Percentiles rank a stretch among this genome's conserved stretches.
Conservation (phyloP, 768 basidiomycete genomes). For the Lentinula raphanica region DNA sequence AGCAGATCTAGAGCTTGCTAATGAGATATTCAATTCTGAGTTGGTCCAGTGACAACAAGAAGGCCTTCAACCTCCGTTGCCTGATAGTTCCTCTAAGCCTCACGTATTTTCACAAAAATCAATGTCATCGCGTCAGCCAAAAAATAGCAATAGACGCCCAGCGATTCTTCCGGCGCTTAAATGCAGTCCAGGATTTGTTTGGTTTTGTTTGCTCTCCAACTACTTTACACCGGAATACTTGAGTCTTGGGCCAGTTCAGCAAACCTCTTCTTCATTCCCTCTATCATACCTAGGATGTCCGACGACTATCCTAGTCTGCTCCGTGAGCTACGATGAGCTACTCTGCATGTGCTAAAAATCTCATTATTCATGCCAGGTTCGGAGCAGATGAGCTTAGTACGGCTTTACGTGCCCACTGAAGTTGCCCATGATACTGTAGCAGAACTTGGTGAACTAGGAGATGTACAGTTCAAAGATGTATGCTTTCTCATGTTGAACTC, state of each 20-base stretch:
- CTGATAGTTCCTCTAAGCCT: neutral
- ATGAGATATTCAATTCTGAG: neutral
- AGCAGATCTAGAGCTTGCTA: neutral
- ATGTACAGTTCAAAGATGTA: conserved; percentile 97
- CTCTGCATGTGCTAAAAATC: neutral
- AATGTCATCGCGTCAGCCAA: no score
- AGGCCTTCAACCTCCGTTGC: neutral
- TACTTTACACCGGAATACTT: neutral
- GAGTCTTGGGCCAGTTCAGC: neutral
- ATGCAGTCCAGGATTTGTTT: no score
- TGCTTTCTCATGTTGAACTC: conserved; percentile 19
- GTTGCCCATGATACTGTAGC: conserved; percentile 96
- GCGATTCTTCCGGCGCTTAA: no score
- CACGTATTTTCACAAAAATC: neutral
- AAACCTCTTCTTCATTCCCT: neutral
- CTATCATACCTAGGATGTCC: conserved; percentile 40
- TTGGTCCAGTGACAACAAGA: neutral
- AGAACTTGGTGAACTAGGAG: conserved; percentile 90
- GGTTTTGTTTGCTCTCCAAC: no score
- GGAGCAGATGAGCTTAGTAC: conserved; percentile 96
- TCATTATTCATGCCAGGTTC: conserved; percentile 52
- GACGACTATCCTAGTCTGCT: conserved; percentile 82
- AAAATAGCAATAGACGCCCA: no score
- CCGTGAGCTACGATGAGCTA: conserved; percentile 46
- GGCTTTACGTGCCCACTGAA: conserved; percentile 95